These are phyloP conservation scores for Neurospora cerealis DNA, from an alignment of 495 filamentous ascomycete species.

Conservation along the genomic window DNA sequence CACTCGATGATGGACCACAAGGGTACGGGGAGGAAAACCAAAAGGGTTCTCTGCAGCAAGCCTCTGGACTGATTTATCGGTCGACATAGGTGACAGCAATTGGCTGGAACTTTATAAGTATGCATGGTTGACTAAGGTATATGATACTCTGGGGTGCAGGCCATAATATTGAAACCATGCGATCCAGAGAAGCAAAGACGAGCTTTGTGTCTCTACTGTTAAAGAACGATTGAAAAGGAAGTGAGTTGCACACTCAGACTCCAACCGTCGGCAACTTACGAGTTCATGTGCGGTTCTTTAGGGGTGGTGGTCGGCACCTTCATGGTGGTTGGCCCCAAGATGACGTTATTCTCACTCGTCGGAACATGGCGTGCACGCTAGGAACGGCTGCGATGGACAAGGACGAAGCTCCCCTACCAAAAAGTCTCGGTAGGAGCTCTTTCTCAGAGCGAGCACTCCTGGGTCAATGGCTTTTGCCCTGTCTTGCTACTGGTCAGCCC, in stretches of 20 bases:
- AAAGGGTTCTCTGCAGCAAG: background rate
- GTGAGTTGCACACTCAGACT: background rate
- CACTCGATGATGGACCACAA: background rate
- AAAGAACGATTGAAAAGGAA: background rate
- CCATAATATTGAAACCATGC: background rate
- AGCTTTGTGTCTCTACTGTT: background rate
- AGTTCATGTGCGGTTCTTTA: background rate
- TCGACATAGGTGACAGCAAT: background rate
- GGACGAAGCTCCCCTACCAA: background rate
- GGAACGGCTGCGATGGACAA: background rate
- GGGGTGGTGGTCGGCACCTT: background rate
- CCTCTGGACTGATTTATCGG: background rate
- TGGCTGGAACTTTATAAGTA: background rate
- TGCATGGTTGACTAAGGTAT: background rate
- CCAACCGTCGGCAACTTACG: background rate
- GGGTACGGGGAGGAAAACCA: background rate
- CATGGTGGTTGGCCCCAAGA: background rate
- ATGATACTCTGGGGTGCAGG: background rate
- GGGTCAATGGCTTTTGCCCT: background rate
- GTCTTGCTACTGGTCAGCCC: background rate
- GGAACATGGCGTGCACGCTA: background rate
- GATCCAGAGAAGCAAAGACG: background rate
- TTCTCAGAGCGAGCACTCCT: background rate
- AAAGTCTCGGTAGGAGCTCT: background rate
- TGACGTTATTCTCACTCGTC: background rate